Evolutionary conservation across 768 basidiomycete genomes (phyloP).

Genomic region (Epithele typhae): DNA sequence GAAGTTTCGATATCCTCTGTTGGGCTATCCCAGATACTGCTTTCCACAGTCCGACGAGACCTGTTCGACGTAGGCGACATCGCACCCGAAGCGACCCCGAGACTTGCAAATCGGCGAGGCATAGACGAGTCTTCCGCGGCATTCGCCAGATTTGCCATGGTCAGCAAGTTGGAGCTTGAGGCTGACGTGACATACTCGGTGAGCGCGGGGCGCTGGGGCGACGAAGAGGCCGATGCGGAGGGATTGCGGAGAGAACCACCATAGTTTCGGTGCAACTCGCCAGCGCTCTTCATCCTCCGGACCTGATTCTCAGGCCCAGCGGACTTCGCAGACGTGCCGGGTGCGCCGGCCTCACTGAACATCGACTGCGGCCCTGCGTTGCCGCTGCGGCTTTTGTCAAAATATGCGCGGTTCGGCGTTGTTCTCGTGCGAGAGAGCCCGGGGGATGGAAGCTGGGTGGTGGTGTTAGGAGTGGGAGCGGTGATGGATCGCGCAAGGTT

Average conservation of each 20-base stretch:
- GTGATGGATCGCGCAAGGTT: conserved; percentile 49
- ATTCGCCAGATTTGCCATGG: conserved; percentile 29
- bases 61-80: conserved; percentile 32
- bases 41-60: conserved; percentile 37
- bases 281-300: conserved; percentile 85
- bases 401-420: conserved; percentile 51
- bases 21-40: conserved; percentile 46
- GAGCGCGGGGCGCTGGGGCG: conserved; percentile 38
- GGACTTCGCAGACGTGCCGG: conserved; percentile 1
- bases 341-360: conserved; percentile 17
- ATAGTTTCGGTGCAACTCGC: conserved; percentile 60
- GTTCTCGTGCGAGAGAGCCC: conserved; percentile 70
- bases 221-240: conserved; percentile 27
- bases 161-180: conserved; percentile 60
- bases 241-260: conserved; percentile 23
- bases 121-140: conserved; percentile 32
- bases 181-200: conserved; percentile 55
- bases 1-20: conserved; percentile 23
- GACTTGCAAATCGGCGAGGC: conserved; percentile 57
- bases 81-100: conserved; percentile 48
- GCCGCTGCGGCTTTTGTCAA: conserved; percentile 25
- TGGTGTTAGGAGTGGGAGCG: conserved; percentile 24
- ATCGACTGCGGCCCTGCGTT: conserved; percentile 17
- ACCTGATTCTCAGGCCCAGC: conserved; percentile 48
- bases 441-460: conserved; percentile 24